phyloP scores from a whole-genome alignment of 257 asterid species.

The Primulina huaijiensis region DNA sequence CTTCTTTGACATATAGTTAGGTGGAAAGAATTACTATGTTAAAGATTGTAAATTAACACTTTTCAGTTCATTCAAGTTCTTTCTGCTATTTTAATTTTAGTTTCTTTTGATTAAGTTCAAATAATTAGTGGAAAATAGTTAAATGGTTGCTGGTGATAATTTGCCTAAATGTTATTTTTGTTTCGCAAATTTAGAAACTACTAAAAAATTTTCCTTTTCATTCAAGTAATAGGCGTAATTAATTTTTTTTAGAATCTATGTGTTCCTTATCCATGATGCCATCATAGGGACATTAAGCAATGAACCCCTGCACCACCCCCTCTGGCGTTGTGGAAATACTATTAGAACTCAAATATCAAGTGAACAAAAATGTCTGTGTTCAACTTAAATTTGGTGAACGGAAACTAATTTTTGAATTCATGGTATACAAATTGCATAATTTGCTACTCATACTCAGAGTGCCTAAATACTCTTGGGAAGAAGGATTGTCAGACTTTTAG shows the following conservation, averaged over 20 bases:
- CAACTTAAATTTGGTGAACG: neutral
- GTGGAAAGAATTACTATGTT: neutral
- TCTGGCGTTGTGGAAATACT: neutral
- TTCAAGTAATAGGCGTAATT: neutral
- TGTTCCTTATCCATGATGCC: neutral
- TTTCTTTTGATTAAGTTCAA: slow-evolving; percentile 3
- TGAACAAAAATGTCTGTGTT: neutral
- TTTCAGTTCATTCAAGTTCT: slow-evolving; percentile 1
- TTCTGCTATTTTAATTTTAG: neutral
- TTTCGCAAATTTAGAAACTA: no score
- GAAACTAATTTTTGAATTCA: neutral
- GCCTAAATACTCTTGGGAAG: neutral
- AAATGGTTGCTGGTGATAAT: no score
- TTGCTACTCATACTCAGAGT: neutral
- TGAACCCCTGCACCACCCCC: neutral
- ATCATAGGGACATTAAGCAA: neutral
- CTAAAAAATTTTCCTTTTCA: neutral
- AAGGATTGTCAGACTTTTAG: neutral
- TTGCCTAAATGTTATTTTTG: neutral
- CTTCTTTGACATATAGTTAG: neutral
- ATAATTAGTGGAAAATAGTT: neutral
- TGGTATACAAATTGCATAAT: neutral
- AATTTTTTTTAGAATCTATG: no score
- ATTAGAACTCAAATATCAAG: neutral
- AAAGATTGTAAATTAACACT: neutral